Evolutionary conservation across 164 flowering plant genomes (phyloP).

Genomic region (Umbellularia californica): DNA sequence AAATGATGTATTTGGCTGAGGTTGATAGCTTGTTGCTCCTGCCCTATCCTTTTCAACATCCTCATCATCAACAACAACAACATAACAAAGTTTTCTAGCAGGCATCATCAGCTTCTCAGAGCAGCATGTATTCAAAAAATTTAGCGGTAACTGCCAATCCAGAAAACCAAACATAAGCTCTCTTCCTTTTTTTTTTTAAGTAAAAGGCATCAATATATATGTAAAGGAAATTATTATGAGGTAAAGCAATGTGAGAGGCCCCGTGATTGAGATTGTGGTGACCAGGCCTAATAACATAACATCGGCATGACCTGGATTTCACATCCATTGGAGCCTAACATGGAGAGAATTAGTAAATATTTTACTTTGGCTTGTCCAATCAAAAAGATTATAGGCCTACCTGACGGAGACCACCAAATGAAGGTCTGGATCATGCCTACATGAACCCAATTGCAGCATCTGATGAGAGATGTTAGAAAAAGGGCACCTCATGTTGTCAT

Average conservation of each 20-base stretch:
- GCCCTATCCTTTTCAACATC: constrained; percentile 3
- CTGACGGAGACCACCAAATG: background rate
- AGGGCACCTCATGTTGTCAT: too few relatives aligned
- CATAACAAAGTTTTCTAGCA: constrained; percentile 13
- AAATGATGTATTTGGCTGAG: constrained; percentile 7
- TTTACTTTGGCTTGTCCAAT: background rate
- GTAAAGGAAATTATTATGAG: background rate
- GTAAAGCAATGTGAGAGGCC: background rate
- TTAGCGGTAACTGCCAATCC: background rate
- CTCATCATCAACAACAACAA: constrained; percentile 14
- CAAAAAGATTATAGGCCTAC: background rate
- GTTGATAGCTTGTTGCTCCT: constrained; percentile 6
- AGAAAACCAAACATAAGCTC: background rate
- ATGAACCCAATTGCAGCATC: too few relatives aligned
- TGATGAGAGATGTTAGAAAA: too few relatives aligned
- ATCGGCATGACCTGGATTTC: background rate
- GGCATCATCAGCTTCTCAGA: background rate
- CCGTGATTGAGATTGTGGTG: background rate
- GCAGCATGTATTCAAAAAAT: background rate
- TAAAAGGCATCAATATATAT: background rate
- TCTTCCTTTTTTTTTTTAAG: background rate
- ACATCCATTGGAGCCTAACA: background rate
- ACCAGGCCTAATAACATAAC: background rate
- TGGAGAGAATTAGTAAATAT: background rate
- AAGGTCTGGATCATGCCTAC: background rate